Evolutionary conservation across 1,284 basidiomycete genomes (phyloP), one percentile per base, ranked within the genome.

Genomic region (Leccinum colubrinum): DNA sequence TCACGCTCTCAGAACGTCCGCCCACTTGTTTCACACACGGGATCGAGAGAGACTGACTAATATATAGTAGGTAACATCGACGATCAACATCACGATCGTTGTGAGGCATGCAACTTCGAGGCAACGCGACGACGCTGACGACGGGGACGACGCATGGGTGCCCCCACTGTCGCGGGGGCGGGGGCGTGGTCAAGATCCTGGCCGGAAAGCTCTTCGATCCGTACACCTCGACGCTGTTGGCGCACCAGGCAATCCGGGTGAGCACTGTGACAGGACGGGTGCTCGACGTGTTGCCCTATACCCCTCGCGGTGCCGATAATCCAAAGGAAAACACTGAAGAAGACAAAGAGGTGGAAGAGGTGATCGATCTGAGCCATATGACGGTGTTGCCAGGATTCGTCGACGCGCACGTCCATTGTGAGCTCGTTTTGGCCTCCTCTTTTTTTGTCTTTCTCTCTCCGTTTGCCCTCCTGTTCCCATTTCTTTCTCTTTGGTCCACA

Each of bases 321-420:
- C 15, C 14, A 37, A 37, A 37, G 12, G 35, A 37, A 9, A 17
- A 20, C 20, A 20, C 5, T n/a, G 46, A 20, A 20, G 41, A 41
- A 39, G 39, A 41, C 4, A 41, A n/a, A 8, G 39, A n/a, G 3
- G 35, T 12, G 46, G 72, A 76, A 15, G 60, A 65, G 9, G 63
- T 65, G 43, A 73, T 86, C 15, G 83, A 88, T 71, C 72, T 87
- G 48, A 72, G 82, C 17, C 69, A 74, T 20, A 66, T 77, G 63
- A 85, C 83, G 1, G 76, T 90, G 4, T 70, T 87, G 3, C 86
- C 87, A 17, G 86, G 87, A 0, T 82, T 88, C 56, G 85, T 88
- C 17, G 87, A 89, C 66, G 77, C 77, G 2, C 86, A 89, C 72
- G 86, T 89, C 17, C 87, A 87, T 69, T 73, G 86, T 86, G 68